phyloP scores from a whole-genome alignment of 2,329 filamentous ascomycete species.

The Claviceps monticola region DNA sequence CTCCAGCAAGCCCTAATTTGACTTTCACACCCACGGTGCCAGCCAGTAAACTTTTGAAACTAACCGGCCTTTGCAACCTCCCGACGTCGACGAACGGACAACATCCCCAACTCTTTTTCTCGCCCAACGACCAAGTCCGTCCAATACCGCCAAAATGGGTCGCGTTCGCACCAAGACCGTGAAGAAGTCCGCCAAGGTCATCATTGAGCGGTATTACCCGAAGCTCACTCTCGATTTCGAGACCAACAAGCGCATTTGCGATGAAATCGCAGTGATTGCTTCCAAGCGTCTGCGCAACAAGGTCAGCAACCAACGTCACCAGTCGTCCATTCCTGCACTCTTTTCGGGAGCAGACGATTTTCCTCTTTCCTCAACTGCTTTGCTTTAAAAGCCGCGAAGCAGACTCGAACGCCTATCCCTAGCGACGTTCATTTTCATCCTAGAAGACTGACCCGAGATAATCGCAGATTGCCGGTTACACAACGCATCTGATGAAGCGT shows the following conservation, averaged over 20 bases:
- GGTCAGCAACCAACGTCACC: conserved; percentile 35
- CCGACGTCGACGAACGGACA: conserved; percentile 1
- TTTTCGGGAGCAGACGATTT: not conserved
- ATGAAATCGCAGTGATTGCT: conserved; percentile 99
- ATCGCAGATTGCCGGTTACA: conserved; percentile 85
- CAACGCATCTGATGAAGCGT: conserved; percentile 98
- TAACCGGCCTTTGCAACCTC: conserved; percentile 8
- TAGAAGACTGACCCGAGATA: not conserved
- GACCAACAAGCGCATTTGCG: conserved; percentile 99
- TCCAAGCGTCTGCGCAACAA: conserved; percentile 99
- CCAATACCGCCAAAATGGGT: conserved; percentile 50
- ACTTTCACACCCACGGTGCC: conserved; percentile 9
- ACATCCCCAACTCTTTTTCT: conserved; percentile 13
- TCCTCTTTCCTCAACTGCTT: not conserved
- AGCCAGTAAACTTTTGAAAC: conserved; percentile 16
- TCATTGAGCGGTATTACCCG: conserved; percentile 98
- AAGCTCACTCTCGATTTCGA: conserved; percentile 99
- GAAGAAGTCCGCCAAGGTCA: conserved; percentile 88
- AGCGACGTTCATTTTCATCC: not conserved
- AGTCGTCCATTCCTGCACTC: not conserved
- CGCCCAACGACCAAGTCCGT: conserved; percentile 21
- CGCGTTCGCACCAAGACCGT: conserved; percentile 58
- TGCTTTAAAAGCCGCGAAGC: too few relatives aligned
- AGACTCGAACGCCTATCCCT: not conserved
- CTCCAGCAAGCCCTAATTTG: conserved; percentile 16